Evolutionary conservation across 768 basidiomycete genomes (phyloP).

Genomic region (Suillus alpinus): DNA sequence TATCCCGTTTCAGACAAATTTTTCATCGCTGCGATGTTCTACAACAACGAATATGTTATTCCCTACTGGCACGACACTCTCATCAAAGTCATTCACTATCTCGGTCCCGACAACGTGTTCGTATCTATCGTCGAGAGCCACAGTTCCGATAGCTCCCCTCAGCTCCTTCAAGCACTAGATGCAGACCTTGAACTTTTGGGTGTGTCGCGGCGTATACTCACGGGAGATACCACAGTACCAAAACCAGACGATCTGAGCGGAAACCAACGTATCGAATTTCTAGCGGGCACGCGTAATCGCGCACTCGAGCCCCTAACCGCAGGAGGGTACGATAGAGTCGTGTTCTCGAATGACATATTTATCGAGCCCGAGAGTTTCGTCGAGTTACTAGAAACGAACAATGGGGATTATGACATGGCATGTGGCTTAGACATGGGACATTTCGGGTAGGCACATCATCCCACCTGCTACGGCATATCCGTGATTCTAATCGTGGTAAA

Average conservation of each 20-base stretch:
- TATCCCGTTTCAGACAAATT: conserved; percentile 21
- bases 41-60: conserved; percentile 35
- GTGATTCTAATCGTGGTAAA: conserved; percentile 4
- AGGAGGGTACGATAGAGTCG: conserved; percentile 37
- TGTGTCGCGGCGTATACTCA: conserved; percentile 30
- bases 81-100: conserved; percentile 33
- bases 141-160: conserved; percentile 30
- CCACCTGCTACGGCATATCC: not conserved
- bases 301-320: conserved; percentile 39
- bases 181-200: conserved; percentile 18
- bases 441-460: conserved; percentile 25
- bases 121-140: conserved; percentile 41
- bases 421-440: conserved; percentile 40
- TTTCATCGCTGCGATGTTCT: conserved; percentile 41
- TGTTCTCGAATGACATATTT: conserved; percentile 43
- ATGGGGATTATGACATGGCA: conserved; percentile 41
- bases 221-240: conserved; percentile 22
- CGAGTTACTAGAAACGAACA: conserved; percentile 36
- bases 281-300: conserved; percentile 39
- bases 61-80: conserved; percentile 39
- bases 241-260: conserved; percentile 13
- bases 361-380: conserved; percentile 39
- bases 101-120: conserved; percentile 41
- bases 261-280: conserved; percentile 34
- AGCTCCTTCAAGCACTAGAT: conserved; percentile 28